Base-by-base conservation (phyloP, 805 yeast species). In the Barnettozyma californica region DNA sequence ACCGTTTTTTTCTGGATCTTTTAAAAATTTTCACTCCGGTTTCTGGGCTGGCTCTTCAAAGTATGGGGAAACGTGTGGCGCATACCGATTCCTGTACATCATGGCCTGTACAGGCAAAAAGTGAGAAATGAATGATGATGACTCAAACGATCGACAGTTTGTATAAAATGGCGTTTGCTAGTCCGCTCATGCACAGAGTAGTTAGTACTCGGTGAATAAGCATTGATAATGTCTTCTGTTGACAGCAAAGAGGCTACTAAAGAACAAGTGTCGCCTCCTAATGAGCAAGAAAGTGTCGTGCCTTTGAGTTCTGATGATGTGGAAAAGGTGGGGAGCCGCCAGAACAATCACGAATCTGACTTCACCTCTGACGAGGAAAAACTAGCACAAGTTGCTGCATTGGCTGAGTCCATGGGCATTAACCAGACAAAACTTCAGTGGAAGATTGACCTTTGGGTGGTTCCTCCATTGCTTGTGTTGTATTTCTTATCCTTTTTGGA, bases 401-500 rank as follows among this genome's bases (percentile, higher is more conserved):
- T 78, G 9, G 83, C 82, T 1, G 56, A 52, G 13, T 69, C 73
- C 43, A 56, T 66, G 48, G 79, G 78, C 16, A 68, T 87, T 35
- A 71, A 84, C 61, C 80, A 83, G 35, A 67, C 58, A 40, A 74
- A 68, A 54, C 66, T 86, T 25, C 77, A 78, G 78, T 69, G 79
- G 74, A 85, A 84, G 58, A 70, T 83, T 29, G 92, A 86, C 58
- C 46, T 79, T 1, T 78, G 87, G 51, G 81, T 87, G 36, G 82
- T 86, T 26, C 89, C 91, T 5, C 81, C 89, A n/a, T 83, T 87
- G 54, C 80, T 89, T 59, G 59, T 86, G 26, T 70, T 87, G 41
- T 87, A 87, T 60, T 79, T 87, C 64, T 73, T 87, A 52, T 83
- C 92, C 1, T 87, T 87, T 60, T 68, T 87, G 59, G 95, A 87